Evolutionary conservation across 2,329 filamentous ascomycete species (phyloP).

Genomic region (Aspergillus ibericus): DNA sequence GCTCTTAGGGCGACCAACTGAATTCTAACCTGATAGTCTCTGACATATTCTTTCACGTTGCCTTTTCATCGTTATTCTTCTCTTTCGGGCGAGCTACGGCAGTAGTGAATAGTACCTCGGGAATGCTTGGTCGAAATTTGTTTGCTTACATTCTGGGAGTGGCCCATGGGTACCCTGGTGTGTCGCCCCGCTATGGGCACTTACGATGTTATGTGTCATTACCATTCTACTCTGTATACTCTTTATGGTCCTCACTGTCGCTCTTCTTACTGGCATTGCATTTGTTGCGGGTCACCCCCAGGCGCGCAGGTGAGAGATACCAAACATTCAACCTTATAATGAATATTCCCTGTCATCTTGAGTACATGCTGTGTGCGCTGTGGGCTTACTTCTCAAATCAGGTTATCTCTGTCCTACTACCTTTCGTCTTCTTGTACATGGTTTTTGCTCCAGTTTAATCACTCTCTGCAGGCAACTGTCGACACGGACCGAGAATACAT

Average conservation of each 20-base stretch:
- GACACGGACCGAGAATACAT: too few species aligned
- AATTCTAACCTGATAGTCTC: constrained; percentile 5
- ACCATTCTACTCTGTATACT: background rate
- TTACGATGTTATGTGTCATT: constrained; percentile 17
- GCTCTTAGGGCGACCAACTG: constrained; percentile 41
- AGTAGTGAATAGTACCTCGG: background rate
- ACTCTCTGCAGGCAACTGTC: too few species aligned
- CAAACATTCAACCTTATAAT: background rate
- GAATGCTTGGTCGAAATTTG: background rate
- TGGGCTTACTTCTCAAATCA: background rate
- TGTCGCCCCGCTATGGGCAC: background rate
- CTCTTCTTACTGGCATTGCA: background rate
- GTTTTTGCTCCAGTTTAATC: too few species aligned
- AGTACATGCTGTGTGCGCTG: background rate
- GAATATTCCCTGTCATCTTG: background rate
- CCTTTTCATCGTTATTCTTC: background rate
- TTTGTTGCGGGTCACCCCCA: background rate
- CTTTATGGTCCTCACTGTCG: background rate
- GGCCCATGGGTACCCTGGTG: background rate
- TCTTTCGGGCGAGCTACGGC: background rate
- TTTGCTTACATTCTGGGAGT: background rate
- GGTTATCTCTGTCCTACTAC: too few species aligned
- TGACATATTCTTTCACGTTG: background rate
- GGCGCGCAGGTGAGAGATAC: background rate
- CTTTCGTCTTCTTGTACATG: too few species aligned